Conservation (phyloP, 2,329 filamentous ascomycete species). For the Didymella lethalis region DNA sequence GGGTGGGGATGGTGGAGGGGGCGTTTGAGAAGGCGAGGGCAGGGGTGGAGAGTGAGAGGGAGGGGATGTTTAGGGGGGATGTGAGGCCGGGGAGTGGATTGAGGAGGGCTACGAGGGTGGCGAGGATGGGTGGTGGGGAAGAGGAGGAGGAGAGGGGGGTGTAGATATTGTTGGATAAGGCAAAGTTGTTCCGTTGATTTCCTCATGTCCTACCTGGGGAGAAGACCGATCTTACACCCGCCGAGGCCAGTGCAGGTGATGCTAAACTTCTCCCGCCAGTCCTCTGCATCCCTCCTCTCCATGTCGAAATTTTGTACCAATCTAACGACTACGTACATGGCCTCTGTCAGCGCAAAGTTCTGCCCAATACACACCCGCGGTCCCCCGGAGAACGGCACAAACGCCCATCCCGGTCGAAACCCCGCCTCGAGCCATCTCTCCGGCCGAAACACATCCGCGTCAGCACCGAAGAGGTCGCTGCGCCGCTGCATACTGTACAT, state of each 20-base stretch:
- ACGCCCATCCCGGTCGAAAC: conserved; percentile 38
- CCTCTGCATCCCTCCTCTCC: conserved; percentile 28
- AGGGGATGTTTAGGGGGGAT: conserved; percentile 36
- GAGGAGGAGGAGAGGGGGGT: background rate
- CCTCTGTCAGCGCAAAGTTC: conserved; percentile 38
- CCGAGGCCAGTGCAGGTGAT: conserved; percentile 28
- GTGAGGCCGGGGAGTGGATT: conserved; percentile 38
- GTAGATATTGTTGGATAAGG: too few relatives aligned
- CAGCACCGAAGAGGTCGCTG: conserved; percentile 43
- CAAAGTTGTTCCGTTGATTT: too few relatives aligned
- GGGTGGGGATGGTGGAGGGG: conserved; percentile 27
- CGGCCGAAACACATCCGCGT: conserved; percentile 44
- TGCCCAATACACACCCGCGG: conserved; percentile 42
- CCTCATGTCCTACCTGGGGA: background rate
- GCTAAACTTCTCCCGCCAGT: conserved; percentile 36
- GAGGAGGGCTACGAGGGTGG: conserved; percentile 33
- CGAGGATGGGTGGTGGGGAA: background rate
- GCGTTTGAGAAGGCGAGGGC: conserved; percentile 41
- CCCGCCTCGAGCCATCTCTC: conserved; percentile 43
- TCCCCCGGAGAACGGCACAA: conserved; percentile 40
- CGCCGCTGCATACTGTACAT: conserved; percentile 41
- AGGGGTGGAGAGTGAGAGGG: conserved; percentile 39
- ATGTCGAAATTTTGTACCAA: conserved; percentile 33
- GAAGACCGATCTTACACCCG: conserved; percentile 31
- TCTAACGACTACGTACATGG: conserved; percentile 32